Evolutionary conservation across 2,329 filamentous ascomycete species (phyloP), one percentile per base, ranked within the genome.

Genomic region (Ophiocordyceps sinensis): DNA sequence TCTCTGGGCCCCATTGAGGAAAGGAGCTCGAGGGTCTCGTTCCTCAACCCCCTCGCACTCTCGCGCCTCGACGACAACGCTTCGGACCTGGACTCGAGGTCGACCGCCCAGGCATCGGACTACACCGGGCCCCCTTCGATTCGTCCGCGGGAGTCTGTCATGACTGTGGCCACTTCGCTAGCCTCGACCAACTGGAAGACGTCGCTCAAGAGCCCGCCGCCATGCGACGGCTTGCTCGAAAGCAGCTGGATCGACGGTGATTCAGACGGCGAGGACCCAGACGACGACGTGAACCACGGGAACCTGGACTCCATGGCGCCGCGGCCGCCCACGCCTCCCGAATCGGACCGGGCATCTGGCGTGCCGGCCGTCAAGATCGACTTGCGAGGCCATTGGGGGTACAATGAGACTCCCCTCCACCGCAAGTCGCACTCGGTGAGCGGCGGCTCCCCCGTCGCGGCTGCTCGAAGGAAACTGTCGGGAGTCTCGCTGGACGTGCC

Each of bases 201-300:
- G 0, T 56, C 55, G 10, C 52, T 54, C 7, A 54, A 53, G 13
- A 45, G 42, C 29, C 41, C 52, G 1, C 42, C 49, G n/a, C 41
- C 48, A 4, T 32, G 42, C 7, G 47, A 51, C 19, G 45, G 41
- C 36, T 45, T 46, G 34, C 47, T 48, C 23, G 52, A 53, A 17
- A 49, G 54, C 36, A 64, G 59, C 39, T 65, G 62, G 62, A 58
- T 64, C 7, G 60, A 62, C 15, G 45, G 49, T 13, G 59, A 63
- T 29, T 61, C 60, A 2, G 60, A 63, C 35, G 48, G 51, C 2
- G 58, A 34, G 21, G 38, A 37, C 32, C 32, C 19, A 17, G 40
- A 59, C 9, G 50, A 53, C 9, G 41, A 48, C n/a, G 43, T 49
- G 5, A 36, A 36, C 11, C 46, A 49, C 39, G 28, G 30, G 19